Base-by-base conservation (phyloP, 2,329 filamentous ascomycete genomes). In the Aspergillus uvarum region DNA sequence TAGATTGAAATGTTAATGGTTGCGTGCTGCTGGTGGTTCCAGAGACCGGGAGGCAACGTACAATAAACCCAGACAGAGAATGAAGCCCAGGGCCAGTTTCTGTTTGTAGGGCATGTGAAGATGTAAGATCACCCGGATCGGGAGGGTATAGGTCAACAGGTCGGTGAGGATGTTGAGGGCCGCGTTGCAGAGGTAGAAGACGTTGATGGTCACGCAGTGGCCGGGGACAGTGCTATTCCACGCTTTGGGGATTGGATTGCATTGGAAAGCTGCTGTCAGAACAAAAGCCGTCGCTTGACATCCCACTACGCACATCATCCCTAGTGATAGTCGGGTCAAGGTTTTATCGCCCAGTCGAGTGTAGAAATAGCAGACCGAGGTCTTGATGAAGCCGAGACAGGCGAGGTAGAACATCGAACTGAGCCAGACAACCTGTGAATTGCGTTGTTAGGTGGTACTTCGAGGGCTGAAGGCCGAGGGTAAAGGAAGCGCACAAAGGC, bases 151-250 rank as follows among this genome's bases (percentile, higher is more conserved):
- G n/a, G 83, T 79, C 11, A 82, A 68, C 48, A 88, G 79, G 69
- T 88, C 85, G 6, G 84, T 86, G 48, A 82, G 67, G 51, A 86
- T 86, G 70, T 87, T 87, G 63, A 86, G 79, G 29, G 83, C 81
- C 2, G 85, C 84, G 38, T 85, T 79, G 38, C 79, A 78, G 31
- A 84, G 77, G 29, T 85, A 78, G 54, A 85, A 82, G 0, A 75
- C 73, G 2, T 81, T 77, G 61, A 87, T 74, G 56, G 76, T 70
- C 56, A 84, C 72, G 59, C 82, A 84, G n/a, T 68, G 60, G 62
- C 80, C 61, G 0, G 70, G 47, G 5, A 72, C 65, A 16, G 64
- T 65, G n/a, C 66, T 64, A 35, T 77, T 68, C 77, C 79, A 81
- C 47, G 73, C 75, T 51, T 70, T 75, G 16, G 65, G 62, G 38